phyloP scores from a whole-genome alignment of 768 basidiomycete genomes.

The Saitozyma sp. region DNA sequence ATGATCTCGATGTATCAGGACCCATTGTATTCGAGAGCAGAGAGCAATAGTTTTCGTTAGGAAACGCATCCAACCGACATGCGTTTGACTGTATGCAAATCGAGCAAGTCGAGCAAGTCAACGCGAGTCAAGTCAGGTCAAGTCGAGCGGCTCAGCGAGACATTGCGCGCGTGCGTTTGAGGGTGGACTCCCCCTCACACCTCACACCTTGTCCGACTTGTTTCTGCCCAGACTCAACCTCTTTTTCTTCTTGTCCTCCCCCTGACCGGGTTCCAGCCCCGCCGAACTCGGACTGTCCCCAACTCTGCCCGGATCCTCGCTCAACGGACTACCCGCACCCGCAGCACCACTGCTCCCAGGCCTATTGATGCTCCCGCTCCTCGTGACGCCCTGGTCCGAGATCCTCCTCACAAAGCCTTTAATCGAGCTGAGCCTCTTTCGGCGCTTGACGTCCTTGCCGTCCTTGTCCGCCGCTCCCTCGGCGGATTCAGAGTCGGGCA shows the following conservation, averaged over 20 bases:
- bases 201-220: slow-evolving; percentile 7
- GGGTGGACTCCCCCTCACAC: no score
- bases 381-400: slow-evolving; percentile 36
- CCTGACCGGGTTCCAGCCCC: neutral
- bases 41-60: no score
- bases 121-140: no score
- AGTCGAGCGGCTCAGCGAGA: no score
- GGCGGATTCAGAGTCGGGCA: slow-evolving; percentile 4
- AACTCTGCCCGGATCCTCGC: slow-evolving; percentile 9
- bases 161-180: no score
- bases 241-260: slow-evolving; percentile 24
- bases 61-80: no score
- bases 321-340: slow-evolving; percentile 3
- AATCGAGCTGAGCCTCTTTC: slow-evolving; percentile 39
- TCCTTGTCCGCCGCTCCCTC: slow-evolving; percentile 7
- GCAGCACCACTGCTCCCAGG: neutral
- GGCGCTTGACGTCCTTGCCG: slow-evolving; percentile 31
- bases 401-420: slow-evolving; percentile 46
- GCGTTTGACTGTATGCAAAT: no score
- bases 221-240: slow-evolving; percentile 8
- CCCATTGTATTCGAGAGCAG: no score
- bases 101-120: no score
- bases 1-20: no score
- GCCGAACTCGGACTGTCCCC: neutral
- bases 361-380: slow-evolving; percentile 9